phyloP scores from a whole-genome alignment of 306 rosid species.

The Clitoria ternatea region DNA sequence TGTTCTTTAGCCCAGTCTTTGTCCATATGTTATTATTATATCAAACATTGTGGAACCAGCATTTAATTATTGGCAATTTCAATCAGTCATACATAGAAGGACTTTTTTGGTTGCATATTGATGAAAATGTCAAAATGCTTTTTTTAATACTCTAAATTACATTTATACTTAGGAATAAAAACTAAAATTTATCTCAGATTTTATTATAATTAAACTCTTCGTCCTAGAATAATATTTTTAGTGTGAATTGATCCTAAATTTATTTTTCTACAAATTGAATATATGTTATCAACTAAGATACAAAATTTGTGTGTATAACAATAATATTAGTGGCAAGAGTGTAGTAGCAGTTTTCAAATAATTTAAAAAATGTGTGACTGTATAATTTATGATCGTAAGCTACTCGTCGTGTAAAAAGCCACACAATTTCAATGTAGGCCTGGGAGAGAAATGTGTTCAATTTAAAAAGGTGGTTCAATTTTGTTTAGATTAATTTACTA shows the following conservation, averaged over 20 bases:
- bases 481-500: background rate
- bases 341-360: background rate
- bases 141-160: too few relatives aligned
- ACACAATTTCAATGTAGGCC: background rate
- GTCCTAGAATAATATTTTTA: too few relatives aligned
- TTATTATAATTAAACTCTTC: too few relatives aligned
- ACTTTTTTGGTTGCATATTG: background rate
- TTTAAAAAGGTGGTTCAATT: background rate
- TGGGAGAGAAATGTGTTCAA: background rate
- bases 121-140: conserved; percentile 9
- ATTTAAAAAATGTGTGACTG: background rate
- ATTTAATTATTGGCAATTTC: background rate
- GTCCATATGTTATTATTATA: conserved; percentile 4
- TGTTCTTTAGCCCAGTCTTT: background rate
- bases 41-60: conserved; percentile 6
- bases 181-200: too few relatives aligned
- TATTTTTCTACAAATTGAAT: too few relatives aligned
- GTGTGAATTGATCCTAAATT: too few relatives aligned
- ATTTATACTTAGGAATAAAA: too few relatives aligned
- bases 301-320: too few relatives aligned
- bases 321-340: background rate
- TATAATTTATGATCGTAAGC: background rate
- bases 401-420: background rate
- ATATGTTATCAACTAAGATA: too few relatives aligned
- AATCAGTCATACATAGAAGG: background rate